A percentile compares a stretch with the other conserved stretches of the same genome.
These are phyloP conservation scores for Quercus tomentella DNA, from an alignment of 331 rosid genomes.

Conservation along the genomic window DNA sequence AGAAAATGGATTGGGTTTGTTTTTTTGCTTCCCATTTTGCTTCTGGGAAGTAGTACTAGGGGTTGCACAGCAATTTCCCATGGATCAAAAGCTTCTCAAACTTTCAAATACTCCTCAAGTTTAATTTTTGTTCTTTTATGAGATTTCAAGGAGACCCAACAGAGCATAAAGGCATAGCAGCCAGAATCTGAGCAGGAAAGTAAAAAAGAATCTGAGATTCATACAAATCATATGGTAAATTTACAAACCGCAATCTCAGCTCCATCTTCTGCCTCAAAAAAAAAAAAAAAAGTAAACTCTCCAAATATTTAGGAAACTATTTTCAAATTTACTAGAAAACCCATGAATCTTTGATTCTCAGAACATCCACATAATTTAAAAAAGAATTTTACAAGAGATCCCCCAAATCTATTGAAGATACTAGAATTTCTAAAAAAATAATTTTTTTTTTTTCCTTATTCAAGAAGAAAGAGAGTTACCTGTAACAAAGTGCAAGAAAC, in stretches of 20 bases:
- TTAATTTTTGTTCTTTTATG: not conserved
- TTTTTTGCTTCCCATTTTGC: constrained; percentile 28
- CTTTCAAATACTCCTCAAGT: too few species aligned
- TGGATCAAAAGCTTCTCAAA: constrained; percentile 3
- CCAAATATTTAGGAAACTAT: not conserved
- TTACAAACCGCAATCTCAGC: not conserved
- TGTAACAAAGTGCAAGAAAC: not conserved
- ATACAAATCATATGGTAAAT: not conserved
- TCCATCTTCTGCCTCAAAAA: not conserved
- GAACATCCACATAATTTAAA: not conserved
- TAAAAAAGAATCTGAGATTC: not conserved
- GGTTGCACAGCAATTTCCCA: constrained; percentile 56
- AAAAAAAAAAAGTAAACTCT: not conserved
- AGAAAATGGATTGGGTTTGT: constrained; percentile 40
- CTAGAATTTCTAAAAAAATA: not conserved
- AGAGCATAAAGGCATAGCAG: not conserved
- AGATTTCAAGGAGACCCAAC: not conserved
- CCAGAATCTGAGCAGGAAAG: not conserved
- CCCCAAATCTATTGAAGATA: not conserved
- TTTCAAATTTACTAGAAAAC: not conserved
- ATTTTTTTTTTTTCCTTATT: too few species aligned
- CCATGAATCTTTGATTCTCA: not conserved
- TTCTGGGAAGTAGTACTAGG: constrained; percentile 28
- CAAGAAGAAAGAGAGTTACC: not conserved
- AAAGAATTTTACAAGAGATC: not conserved